Evolutionary conservation across 2,329 filamentous ascomycete species (phyloP).

Genomic region (Calcarisporium arbuscula): DNA sequence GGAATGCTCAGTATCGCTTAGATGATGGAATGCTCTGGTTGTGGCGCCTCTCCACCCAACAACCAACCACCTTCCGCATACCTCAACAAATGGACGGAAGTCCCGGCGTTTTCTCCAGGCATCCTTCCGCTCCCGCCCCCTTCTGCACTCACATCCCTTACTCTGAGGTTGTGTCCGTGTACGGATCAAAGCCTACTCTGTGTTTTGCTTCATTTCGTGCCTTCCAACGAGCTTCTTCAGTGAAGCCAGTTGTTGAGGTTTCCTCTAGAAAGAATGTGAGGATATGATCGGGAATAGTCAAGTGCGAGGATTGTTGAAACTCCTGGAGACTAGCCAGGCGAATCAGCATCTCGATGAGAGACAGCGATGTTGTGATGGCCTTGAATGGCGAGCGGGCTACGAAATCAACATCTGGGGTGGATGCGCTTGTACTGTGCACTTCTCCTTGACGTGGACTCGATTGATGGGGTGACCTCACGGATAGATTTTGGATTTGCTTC

Average conservation of each 20-base stretch:
- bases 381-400: slow-evolving; percentile 41
- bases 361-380: slow-evolving; percentile 52
- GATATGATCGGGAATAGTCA: slow-evolving; percentile 85
- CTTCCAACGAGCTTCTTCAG: slow-evolving; percentile 37
- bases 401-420: slow-evolving; percentile 14
- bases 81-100: no score
- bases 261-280: slow-evolving; percentile 78
- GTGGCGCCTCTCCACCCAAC: no score
- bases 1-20: no score
- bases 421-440: not conserved
- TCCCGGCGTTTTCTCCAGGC: no score
- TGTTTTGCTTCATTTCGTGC: slow-evolving; percentile 40
- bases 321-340: slow-evolving; percentile 83
- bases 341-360: slow-evolving; percentile 81
- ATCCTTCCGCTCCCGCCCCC: no score
- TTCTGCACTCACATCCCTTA: no score
- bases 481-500: slow-evolving; percentile 35
- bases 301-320: slow-evolving; percentile 82
- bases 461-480: no score
- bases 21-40: no score
- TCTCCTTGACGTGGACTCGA: slow-evolving; percentile 8
- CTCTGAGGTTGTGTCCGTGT: slow-evolving; percentile 35
- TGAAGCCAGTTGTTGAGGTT: slow-evolving; percentile 45
- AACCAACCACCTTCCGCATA: no score
- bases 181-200: slow-evolving; percentile 51